phyloP scores from a whole-genome alignment of 805 yeast genomes.

The Hanseniaspora occidentalis region DNA sequence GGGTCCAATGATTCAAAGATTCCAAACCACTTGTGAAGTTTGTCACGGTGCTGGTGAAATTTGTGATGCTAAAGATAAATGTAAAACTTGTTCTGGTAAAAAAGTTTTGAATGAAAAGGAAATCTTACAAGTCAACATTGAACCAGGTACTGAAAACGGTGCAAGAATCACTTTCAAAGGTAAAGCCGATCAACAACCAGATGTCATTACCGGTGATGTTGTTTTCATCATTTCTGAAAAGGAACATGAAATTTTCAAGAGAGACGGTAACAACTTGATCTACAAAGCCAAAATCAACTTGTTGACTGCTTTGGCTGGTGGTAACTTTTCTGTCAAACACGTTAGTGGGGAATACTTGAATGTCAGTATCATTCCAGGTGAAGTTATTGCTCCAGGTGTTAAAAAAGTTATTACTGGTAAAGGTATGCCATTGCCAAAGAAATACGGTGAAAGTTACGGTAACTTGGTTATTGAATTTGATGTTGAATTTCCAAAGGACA shows the following conservation, averaged over 20 bases:
- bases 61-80: conserved; percentile 74
- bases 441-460: conserved; percentile 73
- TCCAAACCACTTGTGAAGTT: conserved; percentile 85
- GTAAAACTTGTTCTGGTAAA: conserved; percentile 80
- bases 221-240: conserved; percentile 83
- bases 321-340: conserved; percentile 77
- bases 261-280: conserved; percentile 81
- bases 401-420: conserved; percentile 76
- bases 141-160: conserved; percentile 94
- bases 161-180: conserved; percentile 85
- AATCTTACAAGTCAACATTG: conserved; percentile 85
- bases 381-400: conserved; percentile 75
- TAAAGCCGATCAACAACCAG: conserved; percentile 97
- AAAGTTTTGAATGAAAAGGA: conserved; percentile 81
- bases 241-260: conserved; percentile 68
- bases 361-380: conserved; percentile 78
- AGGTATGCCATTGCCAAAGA: conserved; percentile 88
- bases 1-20: conserved; percentile 99
- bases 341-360: conserved; percentile 86
- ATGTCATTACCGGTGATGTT: conserved; percentile 92
- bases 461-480: conserved; percentile 76
- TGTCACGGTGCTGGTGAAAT: conserved; percentile 92
- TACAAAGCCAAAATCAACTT: conserved; percentile 82
- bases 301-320: conserved; percentile 94
- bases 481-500: conserved; percentile 72